Base-by-base conservation (phyloP, 163 green algal genomes). In the Prototheca cutis region DNA sequence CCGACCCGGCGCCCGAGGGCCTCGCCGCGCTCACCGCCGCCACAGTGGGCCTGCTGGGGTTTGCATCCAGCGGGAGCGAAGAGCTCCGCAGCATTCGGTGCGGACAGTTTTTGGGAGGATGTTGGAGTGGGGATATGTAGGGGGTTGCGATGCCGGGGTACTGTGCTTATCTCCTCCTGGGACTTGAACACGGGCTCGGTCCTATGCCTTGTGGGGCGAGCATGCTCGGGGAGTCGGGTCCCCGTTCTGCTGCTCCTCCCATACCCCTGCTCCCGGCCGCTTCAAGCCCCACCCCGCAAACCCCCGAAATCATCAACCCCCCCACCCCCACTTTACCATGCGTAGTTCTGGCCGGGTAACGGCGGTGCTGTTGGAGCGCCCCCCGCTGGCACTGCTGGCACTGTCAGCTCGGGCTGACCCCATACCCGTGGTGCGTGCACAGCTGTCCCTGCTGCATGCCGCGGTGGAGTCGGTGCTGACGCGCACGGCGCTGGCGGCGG, bases 1-100 rank as follows among this genome's bases (percentile, higher is more conserved):
- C 82, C 19, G 76, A 77, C n/a, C n/a, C n/a, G 6, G 79, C 91
- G 28, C 77, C 90, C 45, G 40, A 76, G 25, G 40, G 55, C 2
- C 58, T 91, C 27, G 73, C 77, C 6, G 70, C 67, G 36, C 15
- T 90, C 18, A 74, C 75, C 31, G 84, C 82, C 5, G 69, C 86
- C 8, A 73, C 83, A 1, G 62, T 82, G 15, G 87, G 87, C 8
- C 66, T 94, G 25, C 59, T 94, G 19, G 85, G 78, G 6, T 86
- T 94, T 28, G 75, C 83, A 30, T 75, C 56, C 70, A 78, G 55
- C 40, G 53, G 55, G 19, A 58, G 58, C 21, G 58, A 66, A 28
- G 49, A 47, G 2, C 54, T 72, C 19, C 48, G 49, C n/a, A 30
- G 48, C 25, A 19, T 66, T 19, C 39, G 58, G 58, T 54, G n/a